Conservation (phyloP, 2,329 filamentous ascomycete species). For the Aspergillus hortae region DNA sequence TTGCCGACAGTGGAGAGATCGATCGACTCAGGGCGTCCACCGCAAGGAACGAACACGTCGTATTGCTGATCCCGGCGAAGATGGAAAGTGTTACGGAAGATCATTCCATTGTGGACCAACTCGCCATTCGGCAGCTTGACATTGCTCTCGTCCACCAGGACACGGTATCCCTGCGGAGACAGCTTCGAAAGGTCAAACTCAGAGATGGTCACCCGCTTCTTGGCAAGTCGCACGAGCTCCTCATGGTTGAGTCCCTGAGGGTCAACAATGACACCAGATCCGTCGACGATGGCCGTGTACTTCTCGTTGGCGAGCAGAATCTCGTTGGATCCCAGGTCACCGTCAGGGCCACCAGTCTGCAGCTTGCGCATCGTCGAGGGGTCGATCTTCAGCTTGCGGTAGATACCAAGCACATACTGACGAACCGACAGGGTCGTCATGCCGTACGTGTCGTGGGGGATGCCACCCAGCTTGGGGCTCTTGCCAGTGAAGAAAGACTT, state of each 20-base stretch:
- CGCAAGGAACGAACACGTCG: conserved; percentile 92
- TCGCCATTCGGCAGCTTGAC: conserved; percentile 85
- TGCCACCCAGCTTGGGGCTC: conserved; percentile 91
- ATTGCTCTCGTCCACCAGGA: conserved; percentile 88
- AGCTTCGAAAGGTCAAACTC: conserved; percentile 83
- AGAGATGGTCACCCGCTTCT: conserved; percentile 81
- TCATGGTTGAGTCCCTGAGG: conserved; percentile 81
- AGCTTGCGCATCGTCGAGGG: conserved; percentile 83
- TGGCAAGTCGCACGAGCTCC: conserved; percentile 81
- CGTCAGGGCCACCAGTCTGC: conserved; percentile 95
- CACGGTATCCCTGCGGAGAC: conserved; percentile 81
- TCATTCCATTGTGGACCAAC: conserved; percentile 81
- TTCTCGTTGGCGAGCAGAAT: conserved; percentile 95
- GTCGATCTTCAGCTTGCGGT: conserved; percentile 90
- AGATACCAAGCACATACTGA: conserved; percentile 94
- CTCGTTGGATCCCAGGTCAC: conserved; percentile 95
- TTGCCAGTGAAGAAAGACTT: conserved; percentile 99
- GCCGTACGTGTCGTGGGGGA: conserved; percentile 91
- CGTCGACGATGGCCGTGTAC: conserved; percentile 94
- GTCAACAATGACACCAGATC: conserved; percentile 89
- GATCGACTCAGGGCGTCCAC: conserved; percentile 93
- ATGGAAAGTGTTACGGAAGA: conserved; percentile 97
- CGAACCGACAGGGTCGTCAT: conserved; percentile 98
- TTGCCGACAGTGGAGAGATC: conserved; percentile 83
- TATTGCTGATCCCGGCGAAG: conserved; percentile 72